Conservation (phyloP, 1,284 basidiomycete species). For the Cutaneotrichosporon sp. region DNA sequence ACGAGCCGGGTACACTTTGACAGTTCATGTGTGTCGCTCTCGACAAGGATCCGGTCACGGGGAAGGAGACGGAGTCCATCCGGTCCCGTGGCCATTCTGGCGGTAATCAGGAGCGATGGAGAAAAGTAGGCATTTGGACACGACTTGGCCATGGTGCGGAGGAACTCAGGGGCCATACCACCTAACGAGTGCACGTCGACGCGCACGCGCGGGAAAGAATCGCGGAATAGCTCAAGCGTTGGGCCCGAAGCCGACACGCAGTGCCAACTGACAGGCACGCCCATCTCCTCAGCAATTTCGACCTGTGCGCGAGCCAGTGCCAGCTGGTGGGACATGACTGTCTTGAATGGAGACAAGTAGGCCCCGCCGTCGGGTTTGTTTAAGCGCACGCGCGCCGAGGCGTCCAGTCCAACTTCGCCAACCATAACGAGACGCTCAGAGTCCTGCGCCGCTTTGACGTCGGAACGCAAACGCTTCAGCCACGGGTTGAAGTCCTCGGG, state of each 20-base stretch:
- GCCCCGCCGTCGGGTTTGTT: not conserved
- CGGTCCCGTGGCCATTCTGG: slow-evolving; percentile 36
- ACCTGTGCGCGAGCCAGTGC: slow-evolving; percentile 44
- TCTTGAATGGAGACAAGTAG: slow-evolving; percentile 45
- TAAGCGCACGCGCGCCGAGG: slow-evolving; percentile 29
- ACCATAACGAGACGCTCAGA: slow-evolving; percentile 40
- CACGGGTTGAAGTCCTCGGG: slow-evolving; percentile 31
- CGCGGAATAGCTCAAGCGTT: slow-evolving; percentile 42
- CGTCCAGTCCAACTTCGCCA: slow-evolving; percentile 52
- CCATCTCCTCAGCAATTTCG: slow-evolving; percentile 45
- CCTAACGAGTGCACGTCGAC: slow-evolving; percentile 49
- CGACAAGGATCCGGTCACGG: slow-evolving; percentile 45
- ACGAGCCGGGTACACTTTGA: slow-evolving; percentile 29
- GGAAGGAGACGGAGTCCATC: slow-evolving; percentile 39
- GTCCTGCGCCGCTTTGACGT: slow-evolving; percentile 19
- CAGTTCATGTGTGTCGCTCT: slow-evolving; percentile 47
- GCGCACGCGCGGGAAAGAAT: slow-evolving; percentile 36
- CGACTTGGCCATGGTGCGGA: slow-evolving; percentile 21
- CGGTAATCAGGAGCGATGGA: slow-evolving; percentile 49
- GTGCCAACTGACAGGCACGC: slow-evolving; percentile 48
- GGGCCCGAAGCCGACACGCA: slow-evolving; percentile 47
- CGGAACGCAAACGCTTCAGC: slow-evolving; percentile 20
- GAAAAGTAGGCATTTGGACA: slow-evolving; percentile 48
- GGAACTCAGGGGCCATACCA: slow-evolving; percentile 20
- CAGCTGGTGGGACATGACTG: slow-evolving; percentile 47